Conservation (phyloP, 495 filamentous ascomycete species). For the Copromyces sp. region DNA sequence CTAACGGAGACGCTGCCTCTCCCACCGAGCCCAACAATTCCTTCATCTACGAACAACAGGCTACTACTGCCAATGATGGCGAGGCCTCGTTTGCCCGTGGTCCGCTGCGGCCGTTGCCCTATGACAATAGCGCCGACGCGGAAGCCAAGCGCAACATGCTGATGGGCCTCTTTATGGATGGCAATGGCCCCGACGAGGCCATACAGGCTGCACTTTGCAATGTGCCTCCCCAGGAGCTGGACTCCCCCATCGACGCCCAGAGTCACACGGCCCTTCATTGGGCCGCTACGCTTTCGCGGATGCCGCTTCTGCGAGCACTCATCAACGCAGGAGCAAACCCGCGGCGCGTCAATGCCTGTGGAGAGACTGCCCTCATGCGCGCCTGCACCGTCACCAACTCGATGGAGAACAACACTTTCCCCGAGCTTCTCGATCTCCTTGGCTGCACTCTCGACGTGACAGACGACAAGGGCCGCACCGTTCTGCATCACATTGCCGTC, state of each 20-base stretch:
- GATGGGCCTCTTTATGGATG: constrained; percentile 80
- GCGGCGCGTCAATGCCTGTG: constrained; percentile 71
- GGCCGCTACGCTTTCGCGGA: constrained; percentile 89
- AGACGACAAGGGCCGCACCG: constrained; percentile 80
- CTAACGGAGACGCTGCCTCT: constrained; percentile 34
- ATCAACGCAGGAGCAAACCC: constrained; percentile 78
- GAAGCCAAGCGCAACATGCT: constrained; percentile 69
- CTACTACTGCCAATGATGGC: constrained; percentile 38
- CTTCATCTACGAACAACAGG: constrained; percentile 62
- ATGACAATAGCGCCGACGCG: constrained; percentile 51
- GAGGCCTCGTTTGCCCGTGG: constrained; percentile 45
- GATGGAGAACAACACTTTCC: constrained; percentile 66
- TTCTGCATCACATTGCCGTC: constrained; percentile 91
- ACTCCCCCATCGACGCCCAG: constrained; percentile 78
- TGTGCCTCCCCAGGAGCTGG: constrained; percentile 72
- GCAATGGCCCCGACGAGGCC: constrained; percentile 46
- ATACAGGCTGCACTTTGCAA: constrained; percentile 35
- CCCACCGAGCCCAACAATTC: constrained; percentile 84
- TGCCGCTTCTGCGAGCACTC: constrained; percentile 66
- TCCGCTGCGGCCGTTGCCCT: constrained; percentile 60
- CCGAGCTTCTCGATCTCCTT: constrained; percentile 77
- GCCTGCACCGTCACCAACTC: constrained; percentile 85
- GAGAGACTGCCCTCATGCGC: constrained; percentile 86
- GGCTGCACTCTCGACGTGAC: constrained; percentile 84
- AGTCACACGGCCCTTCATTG: constrained; percentile 88